Evolutionary conservation across 371 early-diverging fungal genomes (phyloP).

Genomic region (Mucor mucedo): DNA sequence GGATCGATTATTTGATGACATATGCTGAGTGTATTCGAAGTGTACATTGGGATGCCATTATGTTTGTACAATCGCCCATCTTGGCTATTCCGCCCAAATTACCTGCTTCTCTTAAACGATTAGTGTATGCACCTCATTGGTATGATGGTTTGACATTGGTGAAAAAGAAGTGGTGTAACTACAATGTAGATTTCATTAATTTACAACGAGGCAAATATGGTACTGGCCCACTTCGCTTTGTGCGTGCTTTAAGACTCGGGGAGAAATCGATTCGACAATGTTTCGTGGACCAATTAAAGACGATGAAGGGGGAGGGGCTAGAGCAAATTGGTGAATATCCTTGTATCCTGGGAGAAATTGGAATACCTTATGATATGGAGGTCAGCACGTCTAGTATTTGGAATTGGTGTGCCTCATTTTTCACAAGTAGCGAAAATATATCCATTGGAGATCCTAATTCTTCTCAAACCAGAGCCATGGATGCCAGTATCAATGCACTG

Average conservation of each 20-base stretch:
- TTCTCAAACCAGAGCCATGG: conserved; percentile 69
- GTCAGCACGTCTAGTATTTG: not conserved
- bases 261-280: conserved; percentile 62
- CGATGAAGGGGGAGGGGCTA: conserved; percentile 59
- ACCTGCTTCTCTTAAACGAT: conserved; percentile 43
- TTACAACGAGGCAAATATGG: conserved; percentile 68
- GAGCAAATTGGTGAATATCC: conserved; percentile 40
- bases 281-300: conserved; percentile 62
- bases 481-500: conserved; percentile 69
- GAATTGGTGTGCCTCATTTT: conserved; percentile 20
- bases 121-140: conserved; percentile 79
- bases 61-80: conserved; percentile 75
- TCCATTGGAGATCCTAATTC: conserved; percentile 33
- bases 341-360: conserved; percentile 70
- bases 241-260: conserved; percentile 64
- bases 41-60: conserved; percentile 54
- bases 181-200: conserved; percentile 71
- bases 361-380: conserved; percentile 78
- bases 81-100: conserved; percentile 61
- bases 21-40: conserved; percentile 52
- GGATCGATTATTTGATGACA: conserved; percentile 58
- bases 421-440: not conserved
- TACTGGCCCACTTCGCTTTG: conserved; percentile 50
- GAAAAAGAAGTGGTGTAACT: conserved; percentile 70
- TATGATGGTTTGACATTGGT: conserved; percentile 76